Percentiles rank a stretch among this genome's conserved stretches.
Evolutionary conservation across 257 asterid genomes (phyloP).

Genomic region (Ilex asprella): DNA sequence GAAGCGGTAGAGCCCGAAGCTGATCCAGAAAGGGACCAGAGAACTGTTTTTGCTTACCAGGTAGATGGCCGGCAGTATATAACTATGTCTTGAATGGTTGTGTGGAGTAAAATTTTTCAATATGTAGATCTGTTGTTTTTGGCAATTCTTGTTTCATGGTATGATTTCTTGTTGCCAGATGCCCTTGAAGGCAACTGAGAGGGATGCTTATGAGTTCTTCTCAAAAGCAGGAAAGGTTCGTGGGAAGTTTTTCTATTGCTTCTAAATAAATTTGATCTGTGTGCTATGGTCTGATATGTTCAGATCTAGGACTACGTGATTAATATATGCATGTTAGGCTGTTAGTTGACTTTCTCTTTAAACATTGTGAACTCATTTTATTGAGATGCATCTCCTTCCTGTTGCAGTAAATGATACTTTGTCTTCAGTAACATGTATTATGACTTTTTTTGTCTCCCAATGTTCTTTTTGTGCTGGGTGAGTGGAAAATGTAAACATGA

Average conservation of each 20-base stretch:
- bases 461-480: no score
- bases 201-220: slow-evolving; percentile 93
- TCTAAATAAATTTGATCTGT: no score
- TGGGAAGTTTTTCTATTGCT: not conserved
- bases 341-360: no score
- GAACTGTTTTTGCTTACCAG: slow-evolving; percentile 99
- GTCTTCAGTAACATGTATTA: slow-evolving; percentile 15
- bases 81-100: not conserved
- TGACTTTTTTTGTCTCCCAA: not conserved
- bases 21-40: slow-evolving; percentile 98
- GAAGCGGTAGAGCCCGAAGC: slow-evolving; percentile 94
- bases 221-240: slow-evolving; percentile 97
- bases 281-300: not conserved
- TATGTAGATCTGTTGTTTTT: not conserved
- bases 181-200: slow-evolving; percentile 97
- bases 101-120: not conserved
- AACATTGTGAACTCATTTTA: no score
- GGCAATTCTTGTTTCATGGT: not conserved
- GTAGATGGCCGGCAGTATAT: slow-evolving; percentile 18
- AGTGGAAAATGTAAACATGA: no score
- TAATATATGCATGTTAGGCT: no score
- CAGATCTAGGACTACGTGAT: no score
- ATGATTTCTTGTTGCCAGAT: slow-evolving; percentile 44
- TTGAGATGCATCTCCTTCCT: slow-evolving; percentile 16
- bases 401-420: slow-evolving; percentile 15